Evolutionary conservation across 2,329 filamentous ascomycete genomes (phyloP).

Genomic region (Colletotrichum eremochloae): DNA sequence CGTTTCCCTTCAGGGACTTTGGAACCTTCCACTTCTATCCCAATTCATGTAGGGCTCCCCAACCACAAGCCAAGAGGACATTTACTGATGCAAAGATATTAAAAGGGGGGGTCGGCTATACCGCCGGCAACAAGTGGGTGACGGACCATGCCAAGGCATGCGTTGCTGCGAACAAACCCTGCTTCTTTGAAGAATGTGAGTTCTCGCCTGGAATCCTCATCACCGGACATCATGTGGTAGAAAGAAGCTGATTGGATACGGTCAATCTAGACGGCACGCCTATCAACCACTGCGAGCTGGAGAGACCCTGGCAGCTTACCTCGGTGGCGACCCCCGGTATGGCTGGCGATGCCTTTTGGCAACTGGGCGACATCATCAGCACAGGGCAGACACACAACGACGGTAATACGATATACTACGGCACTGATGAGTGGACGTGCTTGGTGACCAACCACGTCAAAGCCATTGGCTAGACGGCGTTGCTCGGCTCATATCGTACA

Average conservation of each 20-base stretch:
- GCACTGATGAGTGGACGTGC: constrained; percentile 57
- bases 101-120: constrained; percentile 39
- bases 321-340: constrained; percentile 50
- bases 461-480: constrained; percentile 18
- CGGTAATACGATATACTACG: constrained; percentile 60
- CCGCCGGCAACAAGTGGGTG: constrained; percentile 43
- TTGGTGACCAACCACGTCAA: constrained; percentile 59
- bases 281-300: constrained; percentile 53
- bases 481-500: neutral
- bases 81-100: constrained; percentile 21
- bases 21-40: constrained; percentile 51
- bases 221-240: too few species aligned
- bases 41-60: constrained; percentile 46
- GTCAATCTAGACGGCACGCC: constrained; percentile 45
- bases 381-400: constrained; percentile 58
- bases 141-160: constrained; percentile 48
- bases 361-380: constrained; percentile 57
- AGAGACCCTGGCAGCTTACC: constrained; percentile 61
- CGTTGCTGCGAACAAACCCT: constrained; percentile 48
- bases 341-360: constrained; percentile 57
- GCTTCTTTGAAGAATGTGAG: constrained; percentile 52
- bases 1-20: constrained; percentile 54
- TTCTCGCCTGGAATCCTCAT: neutral
- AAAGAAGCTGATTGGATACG: neutral
- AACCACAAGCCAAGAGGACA: constrained; percentile 33